Conservation (phyloP, 2,329 filamentous ascomycete genomes). For the Ascochyta pisi region DNA sequence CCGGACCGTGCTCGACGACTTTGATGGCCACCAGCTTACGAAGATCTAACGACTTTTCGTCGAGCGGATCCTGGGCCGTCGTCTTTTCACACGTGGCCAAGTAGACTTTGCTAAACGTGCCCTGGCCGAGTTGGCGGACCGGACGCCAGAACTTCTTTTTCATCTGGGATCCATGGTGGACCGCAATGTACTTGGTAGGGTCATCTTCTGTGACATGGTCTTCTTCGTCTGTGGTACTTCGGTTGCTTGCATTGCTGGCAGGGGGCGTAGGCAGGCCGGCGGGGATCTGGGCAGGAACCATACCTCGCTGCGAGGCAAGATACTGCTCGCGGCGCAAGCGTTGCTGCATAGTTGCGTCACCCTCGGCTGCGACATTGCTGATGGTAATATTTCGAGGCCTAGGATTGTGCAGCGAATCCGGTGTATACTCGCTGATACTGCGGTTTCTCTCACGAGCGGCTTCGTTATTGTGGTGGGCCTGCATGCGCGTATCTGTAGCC, state of each 20-base stretch:
- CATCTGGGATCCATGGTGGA: slow-evolving; percentile 65
- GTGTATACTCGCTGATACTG: slow-evolving; percentile 87
- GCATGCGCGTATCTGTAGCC: slow-evolving; percentile 41
- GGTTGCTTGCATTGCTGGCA: slow-evolving; percentile 69
- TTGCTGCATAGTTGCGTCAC: slow-evolving; percentile 59
- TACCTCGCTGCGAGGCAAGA: slow-evolving; percentile 77
- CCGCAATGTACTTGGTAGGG: slow-evolving; percentile 54
- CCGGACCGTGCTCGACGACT: slow-evolving; percentile 91
- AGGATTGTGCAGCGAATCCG: slow-evolving; percentile 71
- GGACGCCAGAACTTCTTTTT: slow-evolving; percentile 81
- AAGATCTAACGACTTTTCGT: slow-evolving; percentile 64
- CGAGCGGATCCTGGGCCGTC: slow-evolving; percentile 48
- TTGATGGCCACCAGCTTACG: slow-evolving; percentile 92
- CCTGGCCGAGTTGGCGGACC: slow-evolving; percentile 82
- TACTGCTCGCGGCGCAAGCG: slow-evolving; percentile 78
- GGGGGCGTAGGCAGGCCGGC: slow-evolving; percentile 73
- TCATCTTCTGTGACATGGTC: slow-evolving; percentile 54
- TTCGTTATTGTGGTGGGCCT: slow-evolving; percentile 42
- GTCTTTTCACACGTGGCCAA: slow-evolving; percentile 80
- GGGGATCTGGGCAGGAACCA: slow-evolving; percentile 63
- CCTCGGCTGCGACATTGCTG: slow-evolving; percentile 51
- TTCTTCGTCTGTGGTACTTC: slow-evolving; percentile 63
- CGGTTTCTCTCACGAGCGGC: slow-evolving; percentile 71
- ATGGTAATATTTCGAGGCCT: slow-evolving; percentile 76
- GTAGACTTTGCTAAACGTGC: slow-evolving; percentile 94